Evolutionary conservation across 306 rosid species (phyloP).

Genomic region (Psophocarpus tetragonolobus): DNA sequence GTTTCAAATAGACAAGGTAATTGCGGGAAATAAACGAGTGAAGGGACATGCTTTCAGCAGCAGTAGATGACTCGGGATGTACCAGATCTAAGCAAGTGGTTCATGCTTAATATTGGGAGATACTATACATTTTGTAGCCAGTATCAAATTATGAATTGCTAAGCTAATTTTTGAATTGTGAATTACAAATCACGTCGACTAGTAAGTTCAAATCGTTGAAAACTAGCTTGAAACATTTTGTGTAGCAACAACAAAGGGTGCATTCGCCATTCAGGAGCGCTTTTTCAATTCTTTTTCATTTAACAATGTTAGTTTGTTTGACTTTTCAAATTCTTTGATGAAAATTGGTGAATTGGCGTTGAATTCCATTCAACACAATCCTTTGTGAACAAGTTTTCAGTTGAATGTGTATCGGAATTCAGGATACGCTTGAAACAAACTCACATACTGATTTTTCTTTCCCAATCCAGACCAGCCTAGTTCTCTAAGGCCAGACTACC

Average conservation of each 20-base stretch:
- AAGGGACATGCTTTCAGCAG: not conserved
- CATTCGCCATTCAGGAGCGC: not conserved
- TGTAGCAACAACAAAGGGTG: not conserved
- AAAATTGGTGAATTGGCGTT: not conserved
- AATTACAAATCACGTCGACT: not conserved
- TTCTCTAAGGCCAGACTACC: too few species aligned
- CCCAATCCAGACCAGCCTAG: too few species aligned
- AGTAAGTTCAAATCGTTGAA: not conserved
- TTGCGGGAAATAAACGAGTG: not conserved
- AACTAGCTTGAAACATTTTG: not conserved
- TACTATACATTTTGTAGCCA: not conserved
- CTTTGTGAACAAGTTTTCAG: too few species aligned
- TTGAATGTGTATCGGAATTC: too few species aligned
- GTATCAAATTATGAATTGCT: not conserved
- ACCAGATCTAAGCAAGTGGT: not conserved
- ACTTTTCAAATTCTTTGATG: not conserved
- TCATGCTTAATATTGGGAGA: not conserved
- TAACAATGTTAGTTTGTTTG: not conserved
- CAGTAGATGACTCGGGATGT: not conserved
- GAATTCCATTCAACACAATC: too few species aligned
- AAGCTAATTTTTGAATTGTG: not conserved
- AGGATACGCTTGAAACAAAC: too few species aligned
- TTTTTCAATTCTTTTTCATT: not conserved
- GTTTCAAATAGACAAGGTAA: constrained; percentile 8
- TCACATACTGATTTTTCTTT: too few species aligned